Evolutionary conservation across 78 protist genomes (phyloP), one percentile per base, ranked within the genome.

Genomic region (Dictyostelium citrinum): DNA sequence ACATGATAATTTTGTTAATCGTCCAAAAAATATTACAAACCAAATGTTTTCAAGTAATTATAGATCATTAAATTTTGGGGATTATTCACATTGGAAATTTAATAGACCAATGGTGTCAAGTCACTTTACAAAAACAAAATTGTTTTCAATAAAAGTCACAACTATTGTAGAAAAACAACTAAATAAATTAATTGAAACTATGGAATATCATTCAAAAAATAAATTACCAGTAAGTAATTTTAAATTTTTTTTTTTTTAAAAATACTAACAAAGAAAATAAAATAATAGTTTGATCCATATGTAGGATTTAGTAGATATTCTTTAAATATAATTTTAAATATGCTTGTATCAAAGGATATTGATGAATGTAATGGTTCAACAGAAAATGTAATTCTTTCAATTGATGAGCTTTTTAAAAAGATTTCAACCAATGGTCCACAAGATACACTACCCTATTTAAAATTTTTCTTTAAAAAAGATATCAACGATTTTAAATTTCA

Each of bases 61-160:
- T 39, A 31, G 31, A 20, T 29, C 46, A 17, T n/a, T 84, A 0
- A 39, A 17, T 11, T 33, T 27, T 17, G 74, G 51, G 5, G 39
- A 60, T 45, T 33, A 51, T 72, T 33, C 31, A 16, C 0, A 46
- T 27, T 84, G 82, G 81, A 49, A 84, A 10, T 11, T 2, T 11
- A 51, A n/a, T 51, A 46, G 91, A 22, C 3, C 45, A 11, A 31
- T 84, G 22, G 75, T 55, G 5, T 46, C 82, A 14, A 31, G 58
- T 22, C 16, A 79, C 7, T 84, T 84, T 24, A 84, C 91, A 45
- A 84, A 84, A 27, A 84, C 91, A 3, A 84, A 84, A 39, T 33
- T 84, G 5, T 12, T n/a, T 16, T 71, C 71, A 14, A 2, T 14
- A 46, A 24, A 5, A 3, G 31, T 41, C 58, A 16, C 43, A 46